Conservation (phyloP, 2,329 filamentous ascomycete species). For the Penicillium sp. region DNA sequence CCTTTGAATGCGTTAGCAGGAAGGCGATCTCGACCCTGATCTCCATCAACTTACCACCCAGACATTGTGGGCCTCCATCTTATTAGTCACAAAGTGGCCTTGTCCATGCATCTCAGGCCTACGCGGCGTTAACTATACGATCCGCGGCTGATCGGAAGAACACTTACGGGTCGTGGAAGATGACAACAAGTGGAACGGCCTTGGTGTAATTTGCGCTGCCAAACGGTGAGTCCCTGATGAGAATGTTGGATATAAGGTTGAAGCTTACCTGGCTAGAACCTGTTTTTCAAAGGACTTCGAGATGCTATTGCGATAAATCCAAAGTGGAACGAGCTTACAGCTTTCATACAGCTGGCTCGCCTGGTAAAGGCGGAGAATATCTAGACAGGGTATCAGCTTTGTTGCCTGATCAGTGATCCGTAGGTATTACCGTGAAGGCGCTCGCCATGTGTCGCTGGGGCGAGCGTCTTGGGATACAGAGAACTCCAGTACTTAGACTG, state of each 20-base stretch:
- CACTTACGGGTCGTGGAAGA: conserved; percentile 85
- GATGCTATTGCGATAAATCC: conserved; percentile 69
- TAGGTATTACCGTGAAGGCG: conserved; percentile 58
- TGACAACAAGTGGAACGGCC: conserved; percentile 68
- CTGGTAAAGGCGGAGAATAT: conserved; percentile 75
- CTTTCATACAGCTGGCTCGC: conserved; percentile 66
- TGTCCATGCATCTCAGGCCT: conserved; percentile 69
- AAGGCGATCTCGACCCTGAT: not conserved
- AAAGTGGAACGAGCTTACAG: conserved; percentile 73
- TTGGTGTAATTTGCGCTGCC: conserved; percentile 60
- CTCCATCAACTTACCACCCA: conserved; percentile 66
- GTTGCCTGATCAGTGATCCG: not conserved
- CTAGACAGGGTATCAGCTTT: conserved; percentile 36
- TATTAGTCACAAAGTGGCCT: conserved; percentile 66
- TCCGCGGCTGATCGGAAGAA: not conserved
- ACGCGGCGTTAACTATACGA: conserved; percentile 15
- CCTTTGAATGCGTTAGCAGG: conserved; percentile 51
- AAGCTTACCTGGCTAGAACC: conserved; percentile 67
- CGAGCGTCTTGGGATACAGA: conserved; percentile 63
- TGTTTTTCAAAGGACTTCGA: conserved; percentile 81
- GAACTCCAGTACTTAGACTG: conserved; percentile 78
- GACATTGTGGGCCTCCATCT: conserved; percentile 75
- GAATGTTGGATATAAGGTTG: not conserved
- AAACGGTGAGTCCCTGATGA: not conserved
- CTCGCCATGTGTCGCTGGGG: conserved; percentile 38